Evolutionary conservation across 2,329 filamentous ascomycete species (phyloP), one percentile per base, ranked within the genome.

Genomic region (Penicillium palitans): DNA sequence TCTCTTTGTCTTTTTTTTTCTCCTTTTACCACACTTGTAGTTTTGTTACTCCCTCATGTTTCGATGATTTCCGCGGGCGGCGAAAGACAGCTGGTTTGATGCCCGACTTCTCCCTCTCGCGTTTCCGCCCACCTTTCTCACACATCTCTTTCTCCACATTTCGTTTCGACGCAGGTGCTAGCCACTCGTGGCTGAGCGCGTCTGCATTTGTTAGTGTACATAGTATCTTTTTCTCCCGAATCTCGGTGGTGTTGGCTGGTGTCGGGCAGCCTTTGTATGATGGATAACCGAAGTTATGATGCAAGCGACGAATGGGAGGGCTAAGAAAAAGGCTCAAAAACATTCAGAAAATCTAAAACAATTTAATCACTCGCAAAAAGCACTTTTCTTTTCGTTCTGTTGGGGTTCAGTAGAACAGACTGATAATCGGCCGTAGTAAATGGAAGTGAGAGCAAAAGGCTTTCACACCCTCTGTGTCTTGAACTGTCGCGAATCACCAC

Each of bases 161-260:
- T 50, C 15, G 50, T 39, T 40, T 53, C 45, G 52, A 55, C 49
- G 60, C 64, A 65, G 52, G 52, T 60, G 49, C 49, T 50, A 49
- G 48, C 60, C 46, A 51, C 15, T 53, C 25, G 53, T 44, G 21
- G 52, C 46, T 40, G 40, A 52, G 45, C 39, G 24, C 51, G 48
- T 44, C 69, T 71, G 67, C 62, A 57, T 63, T 67, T 67, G 68
- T 71, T 70, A 71, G 62, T 75, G 74, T 76, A 76, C 70, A 76
- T 76, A 76, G 61, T 62, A 59, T 62, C 53, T 64, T 62, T 66
- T 66, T 59, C 59, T 61, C 57, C 55, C 46, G 51, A 50, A 25
- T 47, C 12, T 59, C 46, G 52, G 56, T 59, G 59, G 60, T 58
- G 61, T 45, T 44, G 61, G 59, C 55, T 57, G 39, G 47, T 44